These are phyloP conservation scores for Linderina pennispora DNA, from an alignment of 192 early-diverging fungal species.

Conservation along the genomic window DNA sequence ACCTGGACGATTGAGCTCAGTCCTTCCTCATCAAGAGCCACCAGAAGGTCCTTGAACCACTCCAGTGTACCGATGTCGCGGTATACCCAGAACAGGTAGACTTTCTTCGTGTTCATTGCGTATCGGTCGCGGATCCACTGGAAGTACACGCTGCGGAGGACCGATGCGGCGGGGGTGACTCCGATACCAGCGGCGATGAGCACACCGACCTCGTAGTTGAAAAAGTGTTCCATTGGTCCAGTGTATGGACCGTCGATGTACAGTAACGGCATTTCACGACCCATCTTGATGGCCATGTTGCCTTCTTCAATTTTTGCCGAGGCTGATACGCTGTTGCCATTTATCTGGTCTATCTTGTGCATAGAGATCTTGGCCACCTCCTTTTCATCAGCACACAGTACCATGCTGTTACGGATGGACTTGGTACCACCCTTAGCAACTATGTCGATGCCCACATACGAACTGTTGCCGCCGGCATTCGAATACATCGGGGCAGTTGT, in stretches of 20 bases:
- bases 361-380: constrained; percentile 3
- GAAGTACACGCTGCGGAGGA: constrained; percentile 71
- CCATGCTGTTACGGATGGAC: background rate
- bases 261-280: constrained; percentile 45
- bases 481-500: constrained; percentile 15
- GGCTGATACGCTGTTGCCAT: constrained; percentile 9
- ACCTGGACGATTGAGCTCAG: background rate
- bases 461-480: constrained; percentile 22
- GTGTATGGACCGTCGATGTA: constrained; percentile 71
- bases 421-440: constrained; percentile 8
- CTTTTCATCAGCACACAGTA: background rate
- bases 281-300: constrained; percentile 14
- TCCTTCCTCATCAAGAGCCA: background rate
- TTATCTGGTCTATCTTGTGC: background rate
- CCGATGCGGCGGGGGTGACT: constrained; percentile 69
- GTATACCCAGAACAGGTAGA: background rate
- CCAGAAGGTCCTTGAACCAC: background rate
- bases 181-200: constrained; percentile 78
- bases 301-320: constrained; percentile 27
- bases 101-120: too few species aligned
- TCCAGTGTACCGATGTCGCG: background rate
- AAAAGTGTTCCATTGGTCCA: constrained; percentile 65
- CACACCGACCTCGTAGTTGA: constrained; percentile 64
- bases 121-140: constrained; percentile 55
- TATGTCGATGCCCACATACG: constrained; percentile 35